Evolutionary conservation across 2,329 filamentous ascomycete species (phyloP), one percentile per base, ranked within the genome.

Genomic region (Blastomyces parvus): DNA sequence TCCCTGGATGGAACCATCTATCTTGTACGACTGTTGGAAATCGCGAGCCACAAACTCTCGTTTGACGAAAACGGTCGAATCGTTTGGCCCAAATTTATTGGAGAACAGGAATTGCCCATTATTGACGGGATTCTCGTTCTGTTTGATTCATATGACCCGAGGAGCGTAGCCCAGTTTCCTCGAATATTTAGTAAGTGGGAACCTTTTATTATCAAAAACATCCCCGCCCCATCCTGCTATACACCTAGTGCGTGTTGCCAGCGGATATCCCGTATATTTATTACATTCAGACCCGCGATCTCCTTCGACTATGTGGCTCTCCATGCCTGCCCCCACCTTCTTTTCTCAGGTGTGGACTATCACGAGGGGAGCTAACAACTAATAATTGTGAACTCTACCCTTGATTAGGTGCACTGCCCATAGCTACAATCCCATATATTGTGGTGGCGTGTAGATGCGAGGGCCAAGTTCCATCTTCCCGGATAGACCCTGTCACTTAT

Each of bases 401-500:
- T 52, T 62, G 68, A 70, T n/a, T 74, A 95, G 91, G 86, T 77
- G 87, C 88, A 52, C 81, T 96, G 60, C 84, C 86, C 64, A 88
- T 87, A 69, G 86, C 88, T 22, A 82, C 83, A 30, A 77, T 96
- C 48, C 91, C 92, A 9, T 88, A 88, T 61, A 83, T 93, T 66
- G 83, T 97, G 52, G 89, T 95, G 60, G 90, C 91, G 62, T 93
- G 88, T 74, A 97, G 97, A 81, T 96, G 90, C 79, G 93, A 97
- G 74, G 84, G 86, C 60, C 86, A 88, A 58, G 84, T 87, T 66
- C 82, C 84, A 64, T 80, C 85, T 64, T 86, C 88, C 71, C 84
- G 90, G 72, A 81, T 95, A 63, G 86, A 93, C 70, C 84, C 88
- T 17, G 81, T 85, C 36, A 83, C 79, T 62, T 82, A 94, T 63